phyloP scores from a whole-genome alignment of 2,329 filamentous ascomycete genomes.

The Cordyceps tenuipes region DNA sequence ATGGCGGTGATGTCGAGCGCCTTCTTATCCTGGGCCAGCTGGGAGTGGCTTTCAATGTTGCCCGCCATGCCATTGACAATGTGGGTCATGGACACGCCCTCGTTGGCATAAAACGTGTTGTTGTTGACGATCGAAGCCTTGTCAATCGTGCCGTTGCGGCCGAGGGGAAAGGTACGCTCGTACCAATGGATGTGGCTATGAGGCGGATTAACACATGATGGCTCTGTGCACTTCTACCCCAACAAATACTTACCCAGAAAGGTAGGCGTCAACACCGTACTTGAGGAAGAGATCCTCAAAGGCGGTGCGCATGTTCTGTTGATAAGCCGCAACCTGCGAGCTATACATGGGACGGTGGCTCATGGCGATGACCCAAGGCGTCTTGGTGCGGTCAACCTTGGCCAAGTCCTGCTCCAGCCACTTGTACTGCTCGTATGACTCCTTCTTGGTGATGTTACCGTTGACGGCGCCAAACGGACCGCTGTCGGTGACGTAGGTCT shows the following conservation, averaged over 20 bases:
- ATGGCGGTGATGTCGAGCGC: conserved; percentile 33
- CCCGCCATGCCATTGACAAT: conserved; percentile 46
- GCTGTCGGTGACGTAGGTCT: conserved; percentile 39
- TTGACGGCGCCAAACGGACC: conserved; percentile 40
- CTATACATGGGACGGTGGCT: conserved; percentile 42
- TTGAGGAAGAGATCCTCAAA: conserved; percentile 37
- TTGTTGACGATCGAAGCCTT: conserved; percentile 33
- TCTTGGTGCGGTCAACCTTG: conserved; percentile 35
- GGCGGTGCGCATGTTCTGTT: conserved; percentile 33
- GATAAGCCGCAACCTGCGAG: conserved; percentile 35
- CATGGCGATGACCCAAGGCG: conserved; percentile 42
- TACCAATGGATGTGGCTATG: conserved; percentile 19
- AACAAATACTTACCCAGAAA: conserved; percentile 18
- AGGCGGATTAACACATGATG: neutral
- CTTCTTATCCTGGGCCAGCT: conserved; percentile 24
- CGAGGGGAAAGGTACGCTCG: conserved; percentile 17
- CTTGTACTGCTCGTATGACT: conserved; percentile 36
- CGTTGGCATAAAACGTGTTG: conserved; percentile 39
- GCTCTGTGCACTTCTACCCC: neutral
- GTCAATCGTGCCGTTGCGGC: conserved; percentile 30
- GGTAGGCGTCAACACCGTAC: conserved; percentile 38
- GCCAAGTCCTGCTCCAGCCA: conserved; percentile 39
- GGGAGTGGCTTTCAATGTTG: conserved; percentile 41
- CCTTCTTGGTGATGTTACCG: conserved; percentile 30
- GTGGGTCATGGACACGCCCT: conserved; percentile 39